A percentile compares a stretch with the other conserved stretches of the same genome.
Evolutionary conservation across 352 stramenopile genomes (phyloP).

Genomic region (Thalassiosira mediterranea): DNA sequence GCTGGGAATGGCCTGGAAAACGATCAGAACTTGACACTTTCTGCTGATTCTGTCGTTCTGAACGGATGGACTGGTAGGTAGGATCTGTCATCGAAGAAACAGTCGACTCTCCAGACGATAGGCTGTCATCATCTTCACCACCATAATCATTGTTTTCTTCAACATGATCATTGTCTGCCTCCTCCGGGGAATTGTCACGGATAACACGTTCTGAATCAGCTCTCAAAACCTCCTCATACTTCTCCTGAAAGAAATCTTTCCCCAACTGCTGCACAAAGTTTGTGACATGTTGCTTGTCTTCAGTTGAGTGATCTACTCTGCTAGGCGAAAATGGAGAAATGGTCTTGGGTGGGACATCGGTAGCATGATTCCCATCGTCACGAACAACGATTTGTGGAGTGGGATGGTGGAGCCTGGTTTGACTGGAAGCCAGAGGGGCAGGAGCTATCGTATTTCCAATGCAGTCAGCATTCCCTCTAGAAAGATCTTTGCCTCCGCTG

Average conservation of each 20-base stretch:
- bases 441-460: too few relatives aligned
- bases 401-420: too few relatives aligned
- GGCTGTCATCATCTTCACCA: conserved; percentile 45
- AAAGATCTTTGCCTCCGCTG: conserved; percentile 9
- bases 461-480: too few relatives aligned
- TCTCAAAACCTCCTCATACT: conserved; percentile 11
- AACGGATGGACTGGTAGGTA: conserved; percentile 42
- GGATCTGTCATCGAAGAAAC: conserved; percentile 78
- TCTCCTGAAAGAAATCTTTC: conserved; percentile 39
- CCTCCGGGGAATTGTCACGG: neutral
- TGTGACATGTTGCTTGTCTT: neutral
- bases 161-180: neutral
- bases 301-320: neutral
- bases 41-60: too few relatives aligned
- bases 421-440: too few relatives aligned
- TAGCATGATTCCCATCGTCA: neutral
- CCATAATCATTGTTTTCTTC: conserved; percentile 30
- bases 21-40: too few relatives aligned
- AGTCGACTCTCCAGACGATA: conserved; percentile 58
- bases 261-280: conserved; percentile 1
- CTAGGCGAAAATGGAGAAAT: neutral
- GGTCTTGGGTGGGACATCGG: neutral
- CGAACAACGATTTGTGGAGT: too few relatives aligned
- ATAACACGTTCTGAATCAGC: conserved; percentile 7
- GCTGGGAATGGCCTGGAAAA: too few relatives aligned